Evolutionary conservation across 768 basidiomycete genomes (phyloP).

Genomic region (Termitomyces heimii): DNA sequence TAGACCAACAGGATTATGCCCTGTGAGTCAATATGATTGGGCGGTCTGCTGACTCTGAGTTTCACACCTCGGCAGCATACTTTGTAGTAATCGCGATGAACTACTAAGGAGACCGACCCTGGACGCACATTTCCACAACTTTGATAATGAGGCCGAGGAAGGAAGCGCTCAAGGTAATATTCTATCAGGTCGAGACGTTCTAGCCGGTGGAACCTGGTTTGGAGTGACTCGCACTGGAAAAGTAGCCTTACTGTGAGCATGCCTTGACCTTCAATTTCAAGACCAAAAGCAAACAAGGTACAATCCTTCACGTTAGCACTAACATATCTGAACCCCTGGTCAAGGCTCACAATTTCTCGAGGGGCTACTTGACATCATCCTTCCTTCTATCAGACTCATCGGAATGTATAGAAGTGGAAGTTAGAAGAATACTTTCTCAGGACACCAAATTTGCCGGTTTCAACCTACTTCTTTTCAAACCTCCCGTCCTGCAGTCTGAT

Average conservation of each 20-base stretch:
- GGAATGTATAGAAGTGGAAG: constrained; percentile 42
- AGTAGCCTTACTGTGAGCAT: constrained; percentile 65
- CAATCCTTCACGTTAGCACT: constrained; percentile 47
- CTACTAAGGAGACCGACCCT: constrained; percentile 59
- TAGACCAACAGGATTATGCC: constrained; percentile 72
- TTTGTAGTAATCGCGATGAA: constrained; percentile 78
- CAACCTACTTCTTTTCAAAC: constrained; percentile 67
- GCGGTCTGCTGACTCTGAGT: constrained; percentile 2
- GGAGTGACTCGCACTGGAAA: constrained; percentile 62
- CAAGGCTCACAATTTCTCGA: constrained; percentile 44
- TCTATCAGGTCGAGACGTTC: constrained; percentile 69
- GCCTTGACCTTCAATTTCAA: constrained; percentile 4
- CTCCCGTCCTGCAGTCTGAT: constrained; percentile 22
- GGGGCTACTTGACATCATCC: constrained; percentile 62
- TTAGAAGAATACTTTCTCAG: constrained; percentile 37
- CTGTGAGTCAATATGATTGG: constrained; percentile 46
- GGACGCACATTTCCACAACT: constrained; percentile 64
- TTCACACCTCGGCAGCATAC: constrained; percentile 38
- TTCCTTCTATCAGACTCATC: constrained; percentile 55
- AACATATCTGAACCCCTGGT: constrained; percentile 71
- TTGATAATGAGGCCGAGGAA: constrained; percentile 34
- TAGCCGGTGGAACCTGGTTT: constrained; percentile 80
- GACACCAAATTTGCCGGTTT: constrained; percentile 69
- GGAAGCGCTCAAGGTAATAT: constrained; percentile 29
- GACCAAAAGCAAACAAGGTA: constrained; percentile 11